Conservation (phyloP, 768 basidiomycete genomes). For the Lanmaoa rubissima region DNA sequence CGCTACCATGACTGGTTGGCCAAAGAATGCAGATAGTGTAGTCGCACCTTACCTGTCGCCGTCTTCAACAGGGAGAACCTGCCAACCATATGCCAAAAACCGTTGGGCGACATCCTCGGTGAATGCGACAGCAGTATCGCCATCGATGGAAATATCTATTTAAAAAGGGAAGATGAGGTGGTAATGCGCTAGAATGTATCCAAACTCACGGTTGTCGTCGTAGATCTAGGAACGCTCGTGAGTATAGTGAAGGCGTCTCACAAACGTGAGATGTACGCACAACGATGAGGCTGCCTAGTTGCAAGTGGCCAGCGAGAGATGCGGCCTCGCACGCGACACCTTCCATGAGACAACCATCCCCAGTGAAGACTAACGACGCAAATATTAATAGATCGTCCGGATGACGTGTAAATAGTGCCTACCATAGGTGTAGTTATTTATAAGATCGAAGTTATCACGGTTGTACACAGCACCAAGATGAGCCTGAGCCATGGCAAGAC, state of each 20-base stretch:
- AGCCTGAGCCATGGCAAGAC: constrained; percentile 89
- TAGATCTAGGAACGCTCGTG: constrained; percentile 57
- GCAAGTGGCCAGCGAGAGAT: constrained; percentile 89
- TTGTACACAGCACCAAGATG: constrained; percentile 91
- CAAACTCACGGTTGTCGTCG: constrained; percentile 86
- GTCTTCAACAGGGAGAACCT: constrained; percentile 80
- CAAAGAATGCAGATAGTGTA: background rate
- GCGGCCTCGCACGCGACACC: constrained; percentile 93
- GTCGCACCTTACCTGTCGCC: constrained; percentile 61
- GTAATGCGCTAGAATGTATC: background rate
- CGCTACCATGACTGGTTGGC: constrained; percentile 43
- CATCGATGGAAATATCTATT: constrained; percentile 93
- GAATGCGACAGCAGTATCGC: constrained; percentile 88
- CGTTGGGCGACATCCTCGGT: constrained; percentile 91
- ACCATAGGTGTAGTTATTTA: constrained; percentile 92
- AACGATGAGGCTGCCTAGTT: constrained; percentile 89
- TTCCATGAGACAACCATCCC: constrained; percentile 97
- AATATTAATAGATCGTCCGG: constrained; percentile 1
- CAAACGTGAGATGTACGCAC: constrained; percentile 45
- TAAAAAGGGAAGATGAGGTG: constrained; percentile 6
- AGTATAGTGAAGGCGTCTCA: constrained; percentile 15
- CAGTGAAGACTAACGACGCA: constrained; percentile 65
- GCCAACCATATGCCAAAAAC: constrained; percentile 92
- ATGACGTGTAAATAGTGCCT: constrained; percentile 9
- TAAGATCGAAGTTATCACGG: constrained; percentile 75